A percentile compares a stretch with the other conserved stretches of the same genome.
phyloP scores from a whole-genome alignment of 2,329 filamentous ascomycete species.

The Lizonia empirigonia region DNA sequence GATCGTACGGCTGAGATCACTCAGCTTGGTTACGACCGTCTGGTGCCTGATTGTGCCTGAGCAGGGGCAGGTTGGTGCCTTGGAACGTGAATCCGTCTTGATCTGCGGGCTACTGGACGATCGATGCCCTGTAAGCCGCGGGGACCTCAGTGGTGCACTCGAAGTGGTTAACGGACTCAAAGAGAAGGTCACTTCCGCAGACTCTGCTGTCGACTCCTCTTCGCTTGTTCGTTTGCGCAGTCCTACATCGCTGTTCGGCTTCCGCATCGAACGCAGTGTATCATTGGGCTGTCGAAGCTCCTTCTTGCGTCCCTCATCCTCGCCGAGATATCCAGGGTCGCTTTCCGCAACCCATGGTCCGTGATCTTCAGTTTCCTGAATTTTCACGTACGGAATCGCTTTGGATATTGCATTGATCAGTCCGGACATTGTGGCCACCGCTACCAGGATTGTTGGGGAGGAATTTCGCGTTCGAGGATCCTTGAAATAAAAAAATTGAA shows the following conservation, averaged over 20 bases:
- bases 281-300: background rate
- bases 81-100: conserved; percentile 12
- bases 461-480: background rate
- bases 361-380: background rate
- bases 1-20: background rate
- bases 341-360: background rate
- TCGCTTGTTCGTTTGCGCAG: background rate
- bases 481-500: background rate
- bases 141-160: background rate
- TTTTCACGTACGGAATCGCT: background rate
- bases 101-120: conserved; percentile 19
- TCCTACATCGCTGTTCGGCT: background rate
- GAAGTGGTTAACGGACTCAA: background rate
- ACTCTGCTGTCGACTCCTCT: background rate
- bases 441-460: background rate
- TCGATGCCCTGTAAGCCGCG: background rate
- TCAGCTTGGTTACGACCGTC: background rate
- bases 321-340: background rate
- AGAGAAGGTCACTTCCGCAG: background rate
- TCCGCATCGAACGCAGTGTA: background rate
- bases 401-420: background rate
- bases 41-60: background rate
- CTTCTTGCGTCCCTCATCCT: background rate
- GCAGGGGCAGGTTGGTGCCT: conserved; percentile 13
- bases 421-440: background rate